Base-by-base conservation (phyloP, 2,329 filamentous ascomycete species). In the Venturia oleaginea region DNA sequence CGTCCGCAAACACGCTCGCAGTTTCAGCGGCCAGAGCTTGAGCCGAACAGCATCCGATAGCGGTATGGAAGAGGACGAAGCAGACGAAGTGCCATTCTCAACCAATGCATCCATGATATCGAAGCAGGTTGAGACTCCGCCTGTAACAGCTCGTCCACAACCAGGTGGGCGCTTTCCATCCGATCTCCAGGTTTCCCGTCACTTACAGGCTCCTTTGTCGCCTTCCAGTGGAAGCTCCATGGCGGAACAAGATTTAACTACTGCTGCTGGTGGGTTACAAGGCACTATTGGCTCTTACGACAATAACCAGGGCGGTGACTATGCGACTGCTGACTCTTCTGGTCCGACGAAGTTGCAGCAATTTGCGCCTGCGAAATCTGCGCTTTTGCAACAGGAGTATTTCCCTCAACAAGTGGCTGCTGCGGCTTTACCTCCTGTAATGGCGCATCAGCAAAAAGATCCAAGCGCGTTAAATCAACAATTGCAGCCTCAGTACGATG, bases 111-210 rank as follows among this genome's bases (percentile, higher is more conserved):
- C 69, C 68, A 72, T 71, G 68, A 66, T 71, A 65, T 68, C 68
- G 67, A 72, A 67, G 67, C 74, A 76, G 64, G 19, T 19, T 37
- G 64, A 57, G 27, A 7, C 32, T n/a, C 54, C 55, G 22, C 24
- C 30, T 30, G 37, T 3, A 15, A 24, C 84, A 71, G 83, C 84
- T 76, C 87, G 92, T 76, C 90, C 91, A 74, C 86, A 90, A 83
- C 87, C 91, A 86, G 93, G 92, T 87, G 93, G 93, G 81, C 87
- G 92, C 77, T 99, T 99, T 80, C 93, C 93, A 78, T 95, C 90
- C 78, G 92, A 97, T 81, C 81, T 97, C 71, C 62, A 63, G 40
- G 32, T 63, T 15, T 24, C 40, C 2, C 87, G 90, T 80, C 87
- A 89, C 82, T 86, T 91, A 86, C 88, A 92, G 78, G 86, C 85